Evolutionary conservation across 2,329 filamentous ascomycete genomes (phyloP).

Genomic region (Colletotrichum costaricense): DNA sequence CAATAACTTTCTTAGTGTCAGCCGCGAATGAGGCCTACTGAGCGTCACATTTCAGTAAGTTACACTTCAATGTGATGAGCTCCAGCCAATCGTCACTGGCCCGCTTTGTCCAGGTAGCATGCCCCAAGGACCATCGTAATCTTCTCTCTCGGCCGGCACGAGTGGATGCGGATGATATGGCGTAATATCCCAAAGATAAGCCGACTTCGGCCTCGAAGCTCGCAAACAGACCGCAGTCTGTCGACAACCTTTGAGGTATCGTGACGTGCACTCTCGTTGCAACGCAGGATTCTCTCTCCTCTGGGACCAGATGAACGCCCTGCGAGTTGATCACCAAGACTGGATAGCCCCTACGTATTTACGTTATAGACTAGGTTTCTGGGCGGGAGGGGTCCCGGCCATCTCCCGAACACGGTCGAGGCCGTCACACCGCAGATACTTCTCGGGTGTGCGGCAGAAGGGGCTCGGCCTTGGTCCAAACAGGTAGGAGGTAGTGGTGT

Average conservation of each 20-base stretch:
- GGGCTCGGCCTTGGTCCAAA: conserved; percentile 12
- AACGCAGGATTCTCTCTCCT: not conserved
- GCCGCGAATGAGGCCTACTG: not conserved
- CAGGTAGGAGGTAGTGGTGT: not conserved
- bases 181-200: not conserved
- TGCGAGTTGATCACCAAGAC: not conserved
- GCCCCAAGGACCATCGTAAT: not conserved
- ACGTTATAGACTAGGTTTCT: not conserved
- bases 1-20: not conserved
- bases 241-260: not conserved
- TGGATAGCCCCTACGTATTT: not conserved
- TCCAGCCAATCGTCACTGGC: not conserved
- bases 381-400: not conserved
- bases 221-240: not conserved
- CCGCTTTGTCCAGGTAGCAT: not conserved
- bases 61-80: not conserved
- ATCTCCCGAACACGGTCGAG: not conserved
- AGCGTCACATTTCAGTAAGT: not conserved
- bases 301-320: not conserved
- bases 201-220: not conserved
- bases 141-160: not conserved
- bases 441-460: not conserved
- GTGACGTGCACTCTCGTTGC: not conserved
- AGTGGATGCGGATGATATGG: not conserved
- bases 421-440: not conserved